Conservation (phyloP, 1,284 basidiomycete species). For the Singerocomus inundabilis region DNA sequence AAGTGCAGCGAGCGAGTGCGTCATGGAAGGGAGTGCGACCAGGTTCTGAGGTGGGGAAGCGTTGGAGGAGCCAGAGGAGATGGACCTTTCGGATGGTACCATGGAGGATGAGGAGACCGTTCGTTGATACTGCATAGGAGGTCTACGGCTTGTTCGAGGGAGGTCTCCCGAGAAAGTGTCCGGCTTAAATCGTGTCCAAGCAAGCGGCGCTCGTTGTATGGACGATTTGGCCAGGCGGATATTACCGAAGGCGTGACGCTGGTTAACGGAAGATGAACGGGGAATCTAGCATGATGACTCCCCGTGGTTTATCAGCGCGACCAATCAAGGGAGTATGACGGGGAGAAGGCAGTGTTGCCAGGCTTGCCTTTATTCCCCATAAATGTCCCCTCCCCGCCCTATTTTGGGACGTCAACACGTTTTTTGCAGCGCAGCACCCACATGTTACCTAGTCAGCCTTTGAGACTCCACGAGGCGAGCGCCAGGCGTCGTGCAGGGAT, state of each 20-base stretch:
- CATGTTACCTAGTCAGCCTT: constrained; percentile 25
- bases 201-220: constrained; percentile 26
- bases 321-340: constrained; percentile 34
- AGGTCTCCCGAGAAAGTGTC: constrained; percentile 1
- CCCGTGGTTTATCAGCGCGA: constrained; percentile 33
- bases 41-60: constrained; percentile 33
- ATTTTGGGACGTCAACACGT: constrained; percentile 34
- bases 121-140: constrained; percentile 34
- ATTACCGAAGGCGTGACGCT: constrained; percentile 36
- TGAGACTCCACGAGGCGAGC: constrained; percentile 30
- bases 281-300: constrained; percentile 31
- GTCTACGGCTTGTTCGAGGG: constrained; percentile 13
- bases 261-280: constrained; percentile 30
- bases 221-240: constrained; percentile 27
- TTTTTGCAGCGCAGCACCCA: constrained; percentile 33
- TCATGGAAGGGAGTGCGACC: constrained; percentile 34
- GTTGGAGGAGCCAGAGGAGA: constrained; percentile 32
- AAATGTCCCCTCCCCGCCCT: constrained; percentile 14
- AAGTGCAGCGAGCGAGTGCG: constrained; percentile 32
- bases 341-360: constrained; percentile 28
- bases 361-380: constrained; percentile 22
- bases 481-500: constrained; percentile 24
- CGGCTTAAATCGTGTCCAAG: constrained; percentile 29
- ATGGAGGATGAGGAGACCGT: constrained; percentile 32
- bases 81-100: constrained; percentile 34